Evolutionary conservation across 192 early-diverging fungal genomes (phyloP).

Genomic region (Thoreauomyces humboldtii): DNA sequence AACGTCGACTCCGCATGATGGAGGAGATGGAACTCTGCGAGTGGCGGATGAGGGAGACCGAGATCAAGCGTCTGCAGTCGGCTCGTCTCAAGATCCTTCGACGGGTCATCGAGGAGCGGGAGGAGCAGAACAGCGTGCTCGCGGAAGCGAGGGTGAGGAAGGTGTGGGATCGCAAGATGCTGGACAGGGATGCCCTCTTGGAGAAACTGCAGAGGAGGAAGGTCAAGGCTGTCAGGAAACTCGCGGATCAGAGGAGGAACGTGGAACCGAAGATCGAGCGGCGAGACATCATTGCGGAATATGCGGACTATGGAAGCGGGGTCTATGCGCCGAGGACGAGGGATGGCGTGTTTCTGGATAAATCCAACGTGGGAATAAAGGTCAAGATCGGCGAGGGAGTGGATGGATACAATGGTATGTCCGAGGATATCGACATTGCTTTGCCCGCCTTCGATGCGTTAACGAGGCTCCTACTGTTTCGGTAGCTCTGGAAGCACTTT

Average conservation of each 20-base stretch:
- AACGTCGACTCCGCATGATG: constrained; percentile 59
- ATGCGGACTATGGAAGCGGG: constrained; percentile 48
- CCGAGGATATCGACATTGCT: not conserved
- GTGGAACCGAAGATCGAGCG: constrained; percentile 46
- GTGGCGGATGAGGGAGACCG: constrained; percentile 59
- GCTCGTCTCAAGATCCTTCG: constrained; percentile 47
- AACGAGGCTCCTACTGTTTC: not conserved
- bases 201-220: constrained; percentile 47
- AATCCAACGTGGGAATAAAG: constrained; percentile 27
- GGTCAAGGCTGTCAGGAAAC: constrained; percentile 53
- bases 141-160: constrained; percentile 47
- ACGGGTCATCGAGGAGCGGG: constrained; percentile 51
- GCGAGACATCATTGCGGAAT: constrained; percentile 59
- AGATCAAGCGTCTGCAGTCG: constrained; percentile 54
- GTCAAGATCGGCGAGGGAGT: constrained; percentile 37
- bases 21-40: constrained; percentile 63
- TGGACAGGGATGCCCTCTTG: constrained; percentile 47
- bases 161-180: constrained; percentile 61
- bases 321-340: constrained; percentile 59
- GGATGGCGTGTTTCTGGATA: constrained; percentile 52
- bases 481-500: constrained; percentile 5
- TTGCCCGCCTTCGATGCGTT: not conserved
- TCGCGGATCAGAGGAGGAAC: constrained; percentile 44
- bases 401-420: constrained; percentile 33
- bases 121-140: constrained; percentile 48